Base-by-base conservation (phyloP, 768 basidiomycete genomes). In the Serendipita sp. region DNA sequence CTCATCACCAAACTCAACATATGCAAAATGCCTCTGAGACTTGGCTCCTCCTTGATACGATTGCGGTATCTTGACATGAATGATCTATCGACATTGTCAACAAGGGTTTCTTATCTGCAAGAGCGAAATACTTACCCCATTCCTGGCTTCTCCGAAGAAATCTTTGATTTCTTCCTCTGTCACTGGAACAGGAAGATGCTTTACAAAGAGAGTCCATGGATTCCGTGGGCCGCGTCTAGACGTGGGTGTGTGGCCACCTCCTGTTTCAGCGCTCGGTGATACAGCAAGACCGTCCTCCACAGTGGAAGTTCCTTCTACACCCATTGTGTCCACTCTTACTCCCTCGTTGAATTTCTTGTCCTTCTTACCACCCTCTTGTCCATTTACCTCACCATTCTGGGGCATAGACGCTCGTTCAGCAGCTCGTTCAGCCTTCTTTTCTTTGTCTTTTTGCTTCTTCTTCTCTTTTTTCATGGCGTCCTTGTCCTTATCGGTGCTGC, bases 1-100 rank as follows among this genome's bases (percentile, higher is more conserved):
- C 69, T 94, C 91, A 69, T 90, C 88, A 3, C 83, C 86, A 73
- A 95, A 96, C 70, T 95, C 93, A 62, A 96, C 82, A 70, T 91
- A 96, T 1, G 84, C 88, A 64, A 91, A 77, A 67, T 79, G 82
- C 63, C 74, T 75, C 33, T 48, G 50, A n/a, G 37, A 18, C 36
- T 34, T 60, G 37, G n/a, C 15, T 15, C 58, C 43, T 34, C 73
- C 68, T 68, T 74, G 78, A 11, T 67, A 72, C 63, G 71, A 68
- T 37, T 73, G 67, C 0, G 87, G 87, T 65, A 85, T 78, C 66
- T 79, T 78, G 62, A 92, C 78, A 62, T 82, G 80, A 34, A 82
- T 84, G 69, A 92, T 86, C 85, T 88, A 66, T 0, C 66, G 23
- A 29, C 10, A 45, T 48, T 68, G 31, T 11, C 46, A 16, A 8